Base-by-base conservation (phyloP, 2,329 filamentous ascomycete species). In the Fusarium begoniae region DNA sequence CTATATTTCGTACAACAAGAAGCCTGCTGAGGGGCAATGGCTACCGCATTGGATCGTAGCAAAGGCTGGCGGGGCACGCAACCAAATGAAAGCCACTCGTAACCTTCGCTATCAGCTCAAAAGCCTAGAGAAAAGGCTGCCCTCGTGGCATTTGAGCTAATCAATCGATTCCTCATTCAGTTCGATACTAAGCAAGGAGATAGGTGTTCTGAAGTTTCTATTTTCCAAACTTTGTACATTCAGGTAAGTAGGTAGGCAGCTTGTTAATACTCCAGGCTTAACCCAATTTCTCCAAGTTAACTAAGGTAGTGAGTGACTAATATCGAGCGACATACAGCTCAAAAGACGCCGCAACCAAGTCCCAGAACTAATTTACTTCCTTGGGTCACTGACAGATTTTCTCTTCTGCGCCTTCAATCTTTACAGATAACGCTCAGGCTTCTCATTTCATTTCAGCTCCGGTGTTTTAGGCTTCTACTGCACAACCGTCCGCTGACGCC, bases 61-160 rank as follows among this genome's bases (percentile, higher is more conserved):
- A 40, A 40, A 63, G 53, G 58, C 50, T 66, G 55, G 69, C 45
- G 70, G 70, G 69, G 69, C 58, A 72, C 48, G n/a, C 48, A 38
- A 56, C 63, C 37, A 53, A 50, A 59, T 68, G 44, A 59, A 74
- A 74, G 59, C 74, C 51, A 51, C 63, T 69, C 56, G 70, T 45
- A 59, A 56, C 40, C 18, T 57, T 41, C 35, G 22, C 44, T 47
- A 40, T 72, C 59, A 54, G 61, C 71, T 75, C 63, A 62, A 56
- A 32, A 38, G 22, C 26, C 24, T 44, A 40, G 28, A 54, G 24
- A 18, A 18, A 40, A 35, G 51, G 40, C 44, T 35, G 35, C 43
- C 26, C 14, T 57, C 43, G 18, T 8, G 20, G 13, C n/a, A 26
- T 26, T 24, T 18, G 9, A 40, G 17, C 26, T 9, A 41, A 40